Base-by-base conservation (phyloP, 2,329 filamentous ascomycete species). In the Penicillium sp. region DNA sequence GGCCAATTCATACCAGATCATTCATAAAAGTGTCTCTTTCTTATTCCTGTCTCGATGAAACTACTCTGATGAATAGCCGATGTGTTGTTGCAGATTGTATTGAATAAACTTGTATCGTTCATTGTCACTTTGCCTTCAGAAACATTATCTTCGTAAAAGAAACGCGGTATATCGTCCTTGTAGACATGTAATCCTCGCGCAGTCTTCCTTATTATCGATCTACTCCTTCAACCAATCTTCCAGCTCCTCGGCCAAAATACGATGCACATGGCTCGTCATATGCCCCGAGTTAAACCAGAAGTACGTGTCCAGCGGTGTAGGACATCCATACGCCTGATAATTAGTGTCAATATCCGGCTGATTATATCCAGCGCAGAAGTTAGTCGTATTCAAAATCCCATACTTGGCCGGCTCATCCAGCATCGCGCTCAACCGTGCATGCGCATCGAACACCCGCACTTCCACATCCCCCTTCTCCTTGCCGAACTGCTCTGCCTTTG, bases 271-370 rank as follows among this genome's bases (percentile, higher is more conserved):
- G 53, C 73, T 81, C 1, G 78, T 81, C 68, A 82, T 72, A 75
- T 84, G 82, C 0, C 81, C 81, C 6, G 75, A 76, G 64, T 83
- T 79, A 56, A 79, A 83, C 82, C 81, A 83, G 56, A 83, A 81
- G 66, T 83, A 83, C 42, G 77, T 73, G 6, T 75, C 65, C 56
- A 82, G 64, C 17, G 78, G 75, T 49, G 76, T 72, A 3, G 70
- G 72, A 68, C 82, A 84, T 3, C 80, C 81, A 72, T 84, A 83
- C 22, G 73, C 74, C 19, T 63, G 70, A 59, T 81, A 82, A 56
- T 82, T 73, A 4, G 69, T 75, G 13, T 70, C 68, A 40, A 84
- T 78, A 72, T 82, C 80, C 2, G 80, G 78, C 62, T 82, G 79
- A 63, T 82, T 75, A 65, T 82, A 84, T 0, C 72, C 76, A 7